Evolutionary conservation across 192 early-diverging fungal genomes (phyloP), one percentile per base, ranked within the genome.

Genomic region (Backusella morwellensis): DNA sequence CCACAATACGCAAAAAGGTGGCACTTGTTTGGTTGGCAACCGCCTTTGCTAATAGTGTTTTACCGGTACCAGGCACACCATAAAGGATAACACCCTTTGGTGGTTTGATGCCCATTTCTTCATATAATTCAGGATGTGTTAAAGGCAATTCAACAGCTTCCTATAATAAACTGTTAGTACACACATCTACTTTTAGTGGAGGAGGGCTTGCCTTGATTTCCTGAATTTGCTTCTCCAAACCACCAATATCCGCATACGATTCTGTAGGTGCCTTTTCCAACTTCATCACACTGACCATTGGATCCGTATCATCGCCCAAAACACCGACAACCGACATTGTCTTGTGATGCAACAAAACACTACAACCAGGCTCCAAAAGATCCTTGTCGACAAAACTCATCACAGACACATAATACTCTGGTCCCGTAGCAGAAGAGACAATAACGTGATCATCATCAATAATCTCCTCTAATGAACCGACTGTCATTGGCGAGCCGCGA

Each of bases 231-330:
- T 92, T 88, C 77, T 97, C 96, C 63, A 99, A 87, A 74, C 98
- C 97, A 85, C 98, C 98, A 73, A 99, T 94, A 82, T 99, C 98
- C 4, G 94, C 94, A 79, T 99, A 99, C 17, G 96, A 96, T 84
- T 99, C 98, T 36, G 98, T 97, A 6, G 98, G 98, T 8, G 97
- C 97, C 84, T 99, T 99, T 66, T 97, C 95, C 12, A 99, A 88
- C 82, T 99, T 99, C 98, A 99, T 99, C 21, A 99, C 97, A 85
- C 95, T 97, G 44, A 99, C 98, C 95, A 97, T 98, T 7, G 98
- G 98, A 79, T 99, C 97, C 1, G 93, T 89, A 82, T 99, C 98
- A 74, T 98, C 97, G 68, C 88, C 88, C 6, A 99, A 88, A 5
- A 99, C 97, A 78, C 98, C 98, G 42, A 99, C 92, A 40, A 99